Evolutionary conservation across 352 stramenopile genomes (phyloP).

Genomic region (Hyaloperonospora brassicae): DNA sequence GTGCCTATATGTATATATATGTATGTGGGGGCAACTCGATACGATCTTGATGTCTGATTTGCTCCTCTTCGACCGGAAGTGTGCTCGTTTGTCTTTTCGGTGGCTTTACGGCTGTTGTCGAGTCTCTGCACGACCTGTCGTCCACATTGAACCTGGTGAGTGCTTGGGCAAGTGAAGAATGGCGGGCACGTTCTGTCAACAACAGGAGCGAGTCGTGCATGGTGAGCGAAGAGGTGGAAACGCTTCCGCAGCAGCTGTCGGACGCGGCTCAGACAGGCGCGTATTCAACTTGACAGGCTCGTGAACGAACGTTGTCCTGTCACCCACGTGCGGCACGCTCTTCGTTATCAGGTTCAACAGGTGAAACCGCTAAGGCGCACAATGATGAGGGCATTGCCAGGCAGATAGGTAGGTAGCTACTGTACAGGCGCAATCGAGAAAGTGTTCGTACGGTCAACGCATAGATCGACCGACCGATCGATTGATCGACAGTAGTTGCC

Average conservation of each 20-base stretch:
- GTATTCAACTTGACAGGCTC: conserved; percentile 7
- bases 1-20: neutral
- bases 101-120: conserved; percentile 2
- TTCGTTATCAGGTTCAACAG: conserved; percentile 16
- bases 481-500: conserved; percentile 2
- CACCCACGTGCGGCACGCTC: conserved; percentile 2
- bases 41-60: neutral
- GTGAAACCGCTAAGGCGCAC: conserved; percentile 15
- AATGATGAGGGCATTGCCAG: conserved; percentile 9
- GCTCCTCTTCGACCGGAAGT: conserved; percentile 11
- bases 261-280: conserved; percentile 6
- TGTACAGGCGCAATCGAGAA: conserved; percentile 1
- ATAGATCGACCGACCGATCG: neutral
- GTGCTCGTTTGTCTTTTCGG: conserved; percentile 13
- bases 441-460: conserved; percentile 1
- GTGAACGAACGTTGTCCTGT: neutral
- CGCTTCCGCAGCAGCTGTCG: conserved; percentile 13
- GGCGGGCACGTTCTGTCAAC: conserved; percentile 9
- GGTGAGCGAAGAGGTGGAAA: neutral
- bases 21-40: too few relatives aligned
- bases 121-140: conserved; percentile 3
- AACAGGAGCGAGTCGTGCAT: conserved; percentile 21
- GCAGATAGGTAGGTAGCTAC: neutral
- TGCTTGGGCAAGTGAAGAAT: conserved; percentile 11
- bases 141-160: conserved; percentile 12